Percentiles rank a stretch among this genome's conserved stretches.
phyloP scores from a whole-genome alignment of 2,329 filamentous ascomycete species.

The Beauveria australis region DNA sequence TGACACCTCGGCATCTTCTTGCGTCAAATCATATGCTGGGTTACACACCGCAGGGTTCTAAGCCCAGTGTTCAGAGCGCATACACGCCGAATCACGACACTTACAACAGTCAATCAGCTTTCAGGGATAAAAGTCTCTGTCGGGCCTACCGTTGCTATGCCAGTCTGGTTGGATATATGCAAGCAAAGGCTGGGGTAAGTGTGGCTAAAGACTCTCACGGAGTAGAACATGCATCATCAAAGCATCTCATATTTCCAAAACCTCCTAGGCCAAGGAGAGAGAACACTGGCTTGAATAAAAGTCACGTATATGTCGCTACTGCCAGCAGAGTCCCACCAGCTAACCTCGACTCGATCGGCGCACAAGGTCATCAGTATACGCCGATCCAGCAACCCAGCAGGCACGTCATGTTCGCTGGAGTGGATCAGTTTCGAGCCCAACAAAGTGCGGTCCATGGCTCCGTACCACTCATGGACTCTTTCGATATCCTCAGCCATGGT shows the following conservation, averaged over 20 bases:
- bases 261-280: constrained; percentile 15
- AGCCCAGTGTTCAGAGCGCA: background rate
- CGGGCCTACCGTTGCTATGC: constrained; percentile 68
- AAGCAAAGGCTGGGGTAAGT: constrained; percentile 46
- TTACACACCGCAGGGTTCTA: background rate
- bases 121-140: constrained; percentile 59
- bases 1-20: background rate
- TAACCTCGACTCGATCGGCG: background rate
- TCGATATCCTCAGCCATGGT: background rate
- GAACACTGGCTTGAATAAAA: background rate
- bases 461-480: background rate
- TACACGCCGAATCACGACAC: background rate
- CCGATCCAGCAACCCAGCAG: background rate
- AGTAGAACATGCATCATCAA: constrained; percentile 32
- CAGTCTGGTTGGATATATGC: constrained; percentile 58
- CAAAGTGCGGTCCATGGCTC: constrained; percentile 4
- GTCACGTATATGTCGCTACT: background rate
- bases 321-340: background rate
- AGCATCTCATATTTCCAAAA: constrained; percentile 48
- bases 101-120: constrained; percentile 26
- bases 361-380: background rate
- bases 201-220: constrained; percentile 28
- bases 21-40: background rate
- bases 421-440: constrained; percentile 29
- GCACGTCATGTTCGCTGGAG: constrained; percentile 19